Evolutionary conservation across 768 basidiomycete species (phyloP).

Genomic region (Cystofilobasidium bisporidii): DNA sequence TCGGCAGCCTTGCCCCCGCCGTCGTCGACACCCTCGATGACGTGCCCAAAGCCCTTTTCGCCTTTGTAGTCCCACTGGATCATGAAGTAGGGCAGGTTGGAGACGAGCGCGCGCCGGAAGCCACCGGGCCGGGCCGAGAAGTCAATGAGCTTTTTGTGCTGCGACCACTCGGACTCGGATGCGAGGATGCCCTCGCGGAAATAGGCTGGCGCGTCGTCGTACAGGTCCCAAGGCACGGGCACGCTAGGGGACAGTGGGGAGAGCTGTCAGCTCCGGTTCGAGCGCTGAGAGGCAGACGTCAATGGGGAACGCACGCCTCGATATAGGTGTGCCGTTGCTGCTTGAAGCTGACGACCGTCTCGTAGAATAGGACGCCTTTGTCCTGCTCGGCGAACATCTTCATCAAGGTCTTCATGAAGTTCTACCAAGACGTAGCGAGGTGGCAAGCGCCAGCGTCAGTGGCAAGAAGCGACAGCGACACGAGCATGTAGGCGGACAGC

Average conservation of each 20-base stretch:
- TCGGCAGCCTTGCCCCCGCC: constrained; percentile 44
- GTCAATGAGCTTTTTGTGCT: constrained; percentile 93
- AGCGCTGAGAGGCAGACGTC: background rate
- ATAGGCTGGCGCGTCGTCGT: constrained; percentile 78
- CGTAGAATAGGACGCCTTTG: constrained; percentile 89
- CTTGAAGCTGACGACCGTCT: constrained; percentile 78
- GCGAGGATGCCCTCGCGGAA: constrained; percentile 93
- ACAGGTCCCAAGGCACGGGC: constrained; percentile 80
- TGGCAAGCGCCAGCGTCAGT: constrained; percentile 6
- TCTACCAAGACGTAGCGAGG: constrained; percentile 43
- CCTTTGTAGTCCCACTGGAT: constrained; percentile 97
- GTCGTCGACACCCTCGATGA: constrained; percentile 81
- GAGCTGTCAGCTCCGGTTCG: too few relatives aligned
- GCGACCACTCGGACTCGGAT: constrained; percentile 95
- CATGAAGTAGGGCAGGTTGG: constrained; percentile 97
- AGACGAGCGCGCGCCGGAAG: constrained; percentile 88
- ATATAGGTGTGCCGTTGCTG: constrained; percentile 85
- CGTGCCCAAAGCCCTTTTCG: constrained; percentile 94
- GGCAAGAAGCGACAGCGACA: background rate
- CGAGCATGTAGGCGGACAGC: background rate
- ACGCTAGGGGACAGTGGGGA: constrained; percentile 40
- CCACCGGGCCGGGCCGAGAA: constrained; percentile 83
- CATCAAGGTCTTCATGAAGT: constrained; percentile 87
- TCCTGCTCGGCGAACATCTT: constrained; percentile 86
- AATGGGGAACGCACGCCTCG: constrained; percentile 49